phyloP scores from a whole-genome alignment of 108 stramenopile genomes.

The Skeletonema tropicum region DNA sequence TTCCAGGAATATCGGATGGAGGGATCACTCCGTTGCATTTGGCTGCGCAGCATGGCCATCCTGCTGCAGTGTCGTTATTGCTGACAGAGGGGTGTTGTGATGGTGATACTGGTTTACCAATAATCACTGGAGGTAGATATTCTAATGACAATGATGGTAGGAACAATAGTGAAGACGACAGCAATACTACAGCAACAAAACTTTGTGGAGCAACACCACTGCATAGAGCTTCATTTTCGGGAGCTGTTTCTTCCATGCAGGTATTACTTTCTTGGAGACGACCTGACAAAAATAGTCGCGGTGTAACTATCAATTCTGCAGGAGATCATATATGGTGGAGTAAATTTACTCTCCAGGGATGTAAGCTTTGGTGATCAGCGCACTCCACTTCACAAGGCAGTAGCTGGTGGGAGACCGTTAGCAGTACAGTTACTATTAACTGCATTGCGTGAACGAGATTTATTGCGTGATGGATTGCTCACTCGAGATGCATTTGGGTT shows the following conservation, averaged over 20 bases:
- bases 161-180: neutral
- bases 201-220: slow-evolving; percentile 69
- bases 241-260: slow-evolving; percentile 77
- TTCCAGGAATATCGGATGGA: slow-evolving; percentile 21
- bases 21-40: slow-evolving; percentile 71
- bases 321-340: neutral
- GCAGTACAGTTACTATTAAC: slow-evolving; percentile 75
- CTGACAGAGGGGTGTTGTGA: slow-evolving; percentile 55
- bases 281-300: neutral
- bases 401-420: slow-evolving; percentile 76
- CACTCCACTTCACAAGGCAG: slow-evolving; percentile 88
- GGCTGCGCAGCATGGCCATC: slow-evolving; percentile 82
- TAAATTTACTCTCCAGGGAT: slow-evolving; percentile 69
- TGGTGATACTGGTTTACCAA: slow-evolving; percentile 45
- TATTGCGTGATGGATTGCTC: slow-evolving; percentile 36
- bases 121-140: neutral
- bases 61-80: slow-evolving; percentile 62
- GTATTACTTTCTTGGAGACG: slow-evolving; percentile 60
- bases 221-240: slow-evolving; percentile 83
- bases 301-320: neutral
- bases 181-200: neutral
- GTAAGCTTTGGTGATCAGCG: slow-evolving; percentile 73
- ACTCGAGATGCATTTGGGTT: slow-evolving; percentile 22
- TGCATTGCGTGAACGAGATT: slow-evolving; percentile 31
- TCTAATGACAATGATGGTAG: neutral